Percentiles rank a stretch among this genome's conserved stretches.
Evolutionary conservation across 2,329 filamentous ascomycete genomes (phyloP).

Genomic region (Verticillium alfalfae): DNA sequence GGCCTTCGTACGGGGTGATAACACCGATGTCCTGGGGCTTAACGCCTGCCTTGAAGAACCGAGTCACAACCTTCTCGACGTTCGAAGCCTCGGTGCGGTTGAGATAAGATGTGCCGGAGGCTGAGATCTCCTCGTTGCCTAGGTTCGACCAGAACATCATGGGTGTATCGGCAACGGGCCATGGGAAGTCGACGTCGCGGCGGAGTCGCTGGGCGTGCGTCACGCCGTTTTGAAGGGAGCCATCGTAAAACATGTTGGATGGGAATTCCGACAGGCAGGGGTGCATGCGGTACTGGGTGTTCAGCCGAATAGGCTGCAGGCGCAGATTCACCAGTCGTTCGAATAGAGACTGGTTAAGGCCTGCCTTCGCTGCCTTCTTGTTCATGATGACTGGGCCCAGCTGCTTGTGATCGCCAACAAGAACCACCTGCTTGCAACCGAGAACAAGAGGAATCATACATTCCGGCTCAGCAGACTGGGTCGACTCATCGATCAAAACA

Average conservation of each 20-base stretch:
- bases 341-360: conserved; percentile 96
- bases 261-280: conserved; percentile 95
- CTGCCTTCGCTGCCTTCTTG: conserved; percentile 98
- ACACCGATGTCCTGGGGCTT: conserved; percentile 90
- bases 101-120: conserved; percentile 94
- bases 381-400: conserved; percentile 99
- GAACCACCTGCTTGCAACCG: conserved; percentile 97
- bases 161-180: conserved; percentile 87
- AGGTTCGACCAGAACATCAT: conserved; percentile 99
- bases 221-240: conserved; percentile 92
- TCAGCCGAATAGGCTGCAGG: conserved; percentile 83
- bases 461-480: conserved; percentile 94
- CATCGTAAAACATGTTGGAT: conserved; percentile 99
- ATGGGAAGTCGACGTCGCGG: conserved; percentile 94
- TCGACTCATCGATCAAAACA: conserved; percentile 96
- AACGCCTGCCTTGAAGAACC: conserved; percentile 99
- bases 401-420: conserved; percentile 97
- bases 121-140: conserved; percentile 96
- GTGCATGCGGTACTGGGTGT: conserved; percentile 99
- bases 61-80: conserved; percentile 96
- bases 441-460: conserved; percentile 98
- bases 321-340: conserved; percentile 92
- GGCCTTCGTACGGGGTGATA: conserved; percentile 97
- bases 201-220: conserved; percentile 83
- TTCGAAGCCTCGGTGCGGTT: conserved; percentile 97